Evolutionary conservation across 148 eudicot genomes (phyloP).

Genomic region (Amaranthus palmeri): DNA sequence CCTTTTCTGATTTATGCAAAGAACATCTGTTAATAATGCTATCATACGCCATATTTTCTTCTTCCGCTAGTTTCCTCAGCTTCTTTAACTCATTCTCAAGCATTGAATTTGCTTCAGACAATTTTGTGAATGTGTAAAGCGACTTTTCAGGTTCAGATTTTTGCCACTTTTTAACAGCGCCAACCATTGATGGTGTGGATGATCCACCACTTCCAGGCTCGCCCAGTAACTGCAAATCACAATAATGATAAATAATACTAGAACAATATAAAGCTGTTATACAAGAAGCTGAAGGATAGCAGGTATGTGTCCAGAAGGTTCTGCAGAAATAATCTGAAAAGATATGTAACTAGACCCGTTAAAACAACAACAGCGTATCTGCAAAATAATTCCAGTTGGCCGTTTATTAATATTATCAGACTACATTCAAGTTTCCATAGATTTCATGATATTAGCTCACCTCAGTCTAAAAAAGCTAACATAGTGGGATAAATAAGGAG

Average conservation of each 20-base stretch:
- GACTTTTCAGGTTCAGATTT: conserved; percentile 80
- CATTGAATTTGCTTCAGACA: conserved; percentile 63
- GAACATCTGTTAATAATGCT: conserved; percentile 55
- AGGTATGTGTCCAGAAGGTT: conserved; percentile 2
- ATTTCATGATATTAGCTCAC: neutral
- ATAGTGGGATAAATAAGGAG: no score
- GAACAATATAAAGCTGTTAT: neutral
- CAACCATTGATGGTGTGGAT: conserved; percentile 98
- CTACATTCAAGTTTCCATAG: no score
- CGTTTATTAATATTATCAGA: neutral
- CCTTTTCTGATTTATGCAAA: conserved; percentile 61
- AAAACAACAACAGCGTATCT: neutral
- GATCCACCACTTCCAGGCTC: conserved; percentile 99
- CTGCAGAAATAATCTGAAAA: no score
- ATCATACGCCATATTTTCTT: conserved; percentile 51
- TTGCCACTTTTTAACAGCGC: conserved; percentile 98
- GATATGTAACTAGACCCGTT: no score
- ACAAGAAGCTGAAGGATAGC: conserved; percentile 1
- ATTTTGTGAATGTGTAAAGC: conserved; percentile 57
- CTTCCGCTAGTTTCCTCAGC: conserved; percentile 59
- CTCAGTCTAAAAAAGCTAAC: no score
- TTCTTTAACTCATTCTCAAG: conserved; percentile 57
- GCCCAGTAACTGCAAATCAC: conserved; percentile 68
- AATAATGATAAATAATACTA: conserved; percentile 6
- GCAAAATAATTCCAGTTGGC: neutral